Conservation (phyloP, 164 flowering plant genomes). For the Piper longum region DNA sequence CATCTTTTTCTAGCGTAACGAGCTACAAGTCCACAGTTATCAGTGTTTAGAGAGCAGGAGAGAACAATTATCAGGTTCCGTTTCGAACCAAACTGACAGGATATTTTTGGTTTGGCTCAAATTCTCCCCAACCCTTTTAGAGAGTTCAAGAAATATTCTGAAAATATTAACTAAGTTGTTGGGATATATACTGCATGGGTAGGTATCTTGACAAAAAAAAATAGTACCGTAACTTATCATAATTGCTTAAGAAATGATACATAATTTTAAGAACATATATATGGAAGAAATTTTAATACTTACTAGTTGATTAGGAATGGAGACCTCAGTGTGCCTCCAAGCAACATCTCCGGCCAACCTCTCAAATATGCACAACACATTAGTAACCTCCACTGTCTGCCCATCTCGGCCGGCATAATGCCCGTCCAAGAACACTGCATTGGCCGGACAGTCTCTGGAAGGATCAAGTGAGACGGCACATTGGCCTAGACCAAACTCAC, state of each 20-base stretch:
- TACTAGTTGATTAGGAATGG: slow-evolving; percentile 29
- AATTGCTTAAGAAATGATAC: neutral
- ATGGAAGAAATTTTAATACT: neutral
- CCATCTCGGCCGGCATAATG: slow-evolving; percentile 27
- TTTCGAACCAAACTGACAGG: no score
- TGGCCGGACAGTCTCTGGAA: slow-evolving; percentile 33
- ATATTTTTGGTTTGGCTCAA: no score
- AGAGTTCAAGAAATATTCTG: no score
- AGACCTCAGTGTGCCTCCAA: slow-evolving; percentile 56
- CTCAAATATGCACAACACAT: slow-evolving; percentile 46
- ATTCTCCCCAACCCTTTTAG: no score
- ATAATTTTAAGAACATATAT: neutral
- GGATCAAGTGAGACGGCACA: slow-evolving; percentile 36
- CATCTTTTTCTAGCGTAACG: no score
- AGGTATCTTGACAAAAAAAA: no score
- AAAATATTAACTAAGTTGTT: no score
- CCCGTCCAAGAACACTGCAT: slow-evolving; percentile 42
- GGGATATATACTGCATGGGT: no score
- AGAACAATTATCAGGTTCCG: no score
- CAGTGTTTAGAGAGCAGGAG: no score
- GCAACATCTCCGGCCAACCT: slow-evolving; percentile 37
- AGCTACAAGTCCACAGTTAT: no score
- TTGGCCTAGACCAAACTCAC: slow-evolving; percentile 50
- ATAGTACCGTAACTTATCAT: no score
- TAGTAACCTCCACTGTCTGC: slow-evolving; percentile 14